phyloP scores from a whole-genome alignment of 176 grass and related monocot species.

The Oryza glaberrima region DNA sequence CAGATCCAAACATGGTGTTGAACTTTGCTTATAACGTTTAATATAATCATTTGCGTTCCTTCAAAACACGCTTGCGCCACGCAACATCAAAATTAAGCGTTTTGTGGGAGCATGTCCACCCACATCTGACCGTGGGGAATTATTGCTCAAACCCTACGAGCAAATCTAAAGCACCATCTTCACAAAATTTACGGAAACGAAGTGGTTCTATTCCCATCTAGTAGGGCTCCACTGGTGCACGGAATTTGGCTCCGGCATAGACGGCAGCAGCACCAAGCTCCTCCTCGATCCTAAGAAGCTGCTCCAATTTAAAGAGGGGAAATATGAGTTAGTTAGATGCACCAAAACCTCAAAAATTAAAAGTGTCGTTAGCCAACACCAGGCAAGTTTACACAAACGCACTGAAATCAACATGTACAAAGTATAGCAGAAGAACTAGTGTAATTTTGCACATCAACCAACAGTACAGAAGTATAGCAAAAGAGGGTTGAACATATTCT shows the following conservation, averaged over 20 bases:
- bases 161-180: not conserved
- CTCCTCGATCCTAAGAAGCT: constrained; percentile 94
- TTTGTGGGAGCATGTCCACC: not conserved
- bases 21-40: not conserved
- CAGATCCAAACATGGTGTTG: not conserved
- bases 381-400: not conserved
- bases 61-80: not conserved
- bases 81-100: constrained; percentile 12
- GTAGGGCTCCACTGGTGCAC: constrained; percentile 72
- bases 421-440: too few species aligned
- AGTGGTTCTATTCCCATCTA: constrained; percentile 23
- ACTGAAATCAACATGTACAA: too few species aligned
- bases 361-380: not conserved
- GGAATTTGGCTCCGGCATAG: constrained; percentile 79
- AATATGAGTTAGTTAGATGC: not conserved
- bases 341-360: not conserved
- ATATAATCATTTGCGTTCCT: not conserved
- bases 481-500: not conserved
- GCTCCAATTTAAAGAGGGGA: not conserved
- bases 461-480: not conserved
- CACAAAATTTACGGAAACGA: constrained; percentile 34
- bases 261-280: constrained; percentile 73
- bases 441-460: not conserved
- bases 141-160: constrained; percentile 33
- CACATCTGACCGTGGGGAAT: not conserved